Base-by-base conservation (phyloP, 495 filamentous ascomycete genomes). In the Platismatia glauca region DNA sequence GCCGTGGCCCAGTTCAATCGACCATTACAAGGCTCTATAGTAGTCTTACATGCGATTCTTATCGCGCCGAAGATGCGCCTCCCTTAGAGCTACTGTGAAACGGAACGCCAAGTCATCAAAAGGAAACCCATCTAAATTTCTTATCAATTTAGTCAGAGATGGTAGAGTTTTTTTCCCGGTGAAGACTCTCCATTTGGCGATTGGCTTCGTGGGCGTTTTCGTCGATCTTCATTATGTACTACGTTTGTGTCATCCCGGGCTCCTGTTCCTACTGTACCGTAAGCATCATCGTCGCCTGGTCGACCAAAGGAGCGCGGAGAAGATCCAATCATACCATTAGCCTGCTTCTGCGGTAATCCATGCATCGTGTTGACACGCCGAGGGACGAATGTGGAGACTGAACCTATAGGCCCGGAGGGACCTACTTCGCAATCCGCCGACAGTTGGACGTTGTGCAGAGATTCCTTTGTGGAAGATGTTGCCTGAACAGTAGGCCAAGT, bases 401-500 rank as follows among this genome's bases (percentile, higher is more conserved):
- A 2, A 7, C 16, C 39, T 1, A 34, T 34, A 39, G 38, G 34
- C 0, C 22, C 22, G 3, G 33, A 18, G 8, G 31, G 2, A 22
- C 46, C 57, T 3, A 61, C 31, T 35, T 48, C 37, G 33, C 53
- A 58, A 0, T 61, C 64, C 12, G 58, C 22, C 8, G 37, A 43
- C 2, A 43, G 7, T 29, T 15, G 7, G 8, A 4, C 33, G n/a
- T 5, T 5, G 4, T 7, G 27, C 3, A 31, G 34, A 13, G 29
- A 37, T 37, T 7, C 12, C 6, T 34, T 48, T 12, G 35, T 22
- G 0, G 34, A 44, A 3, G 37, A 18, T 4, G 39, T 20, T 7
- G 1, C 18, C 22, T 31, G 16, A 9, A 38, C 46, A 29, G 62
- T 29, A 20, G 65, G 65, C 65, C 62, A 67, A 11, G 65, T 64